Evolutionary conservation across 1,284 basidiomycete species (phyloP), one percentile per base, ranked within the genome.

Genomic region (Vanrija sp.): DNA sequence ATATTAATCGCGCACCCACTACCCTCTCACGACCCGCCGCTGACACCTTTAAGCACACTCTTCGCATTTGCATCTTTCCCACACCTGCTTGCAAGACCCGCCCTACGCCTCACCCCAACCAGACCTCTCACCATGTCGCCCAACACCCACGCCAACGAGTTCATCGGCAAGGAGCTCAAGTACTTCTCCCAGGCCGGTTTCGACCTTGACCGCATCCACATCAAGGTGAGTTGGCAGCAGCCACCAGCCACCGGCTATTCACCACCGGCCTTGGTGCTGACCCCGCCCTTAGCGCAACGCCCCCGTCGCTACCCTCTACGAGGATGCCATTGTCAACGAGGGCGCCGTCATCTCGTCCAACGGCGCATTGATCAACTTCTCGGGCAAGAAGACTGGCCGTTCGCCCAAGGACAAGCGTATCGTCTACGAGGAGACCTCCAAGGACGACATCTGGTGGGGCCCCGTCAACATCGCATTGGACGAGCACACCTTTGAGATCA

Each of bases 401-500:
- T 89, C 86, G 68, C 95, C 96, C 62, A 98, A 98, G 79, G 96
- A 99, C 86, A 99, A 98, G 86, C 92, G 96, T 69, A 98, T 99
- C 70, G 96, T 99, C 73, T 98, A 84, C 76, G 95, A 99, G 78
- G 95, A 98, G 72, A 89, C 91, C 55, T 90, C 87, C 79, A 97
- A 93, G 78, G 93, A 98, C 75, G 86, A 98, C 65, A 89, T 99
- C 77, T 98, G 96, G 95, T 98, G 96, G 96, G 95, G 96, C 45
- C 89, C 91, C 52, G 94, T 99, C 70, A 99, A 99, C 82, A 98
- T 98, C 81, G 96, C 96, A 83, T 89, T 98, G 87, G 95, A 97
- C 68, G 79, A 80, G 72, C 82, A 98, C 83, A 98, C 95, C 15
- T 99, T 99, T 66, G 96, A 98, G 80, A 98, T 98, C 79, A 99